A percentile compares a stretch with the other conserved stretches of the same genome.
phyloP scores from a whole-genome alignment of 179 eudicot genomes.

The Camellia oleifera region DNA sequence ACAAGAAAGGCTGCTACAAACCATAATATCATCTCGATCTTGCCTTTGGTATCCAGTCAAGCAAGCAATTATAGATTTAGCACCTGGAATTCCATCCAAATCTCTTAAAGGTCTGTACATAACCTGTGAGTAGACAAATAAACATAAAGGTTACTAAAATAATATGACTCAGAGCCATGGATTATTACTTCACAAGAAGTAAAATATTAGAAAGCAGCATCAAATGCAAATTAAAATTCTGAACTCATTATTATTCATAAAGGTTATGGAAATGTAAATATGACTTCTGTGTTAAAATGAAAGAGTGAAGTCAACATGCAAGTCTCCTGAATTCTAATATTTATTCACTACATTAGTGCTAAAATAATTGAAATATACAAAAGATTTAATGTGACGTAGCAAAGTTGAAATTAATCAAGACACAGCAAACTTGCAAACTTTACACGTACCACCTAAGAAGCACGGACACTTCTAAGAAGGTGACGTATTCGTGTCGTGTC shows the following conservation, averaged over 20 bases:
- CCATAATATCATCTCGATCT: conserved; percentile 82
- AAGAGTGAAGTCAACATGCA: not conserved
- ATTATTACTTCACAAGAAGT: not conserved
- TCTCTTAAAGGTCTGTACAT: conserved; percentile 73
- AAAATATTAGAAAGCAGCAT: not conserved
- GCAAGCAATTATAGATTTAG: conserved; percentile 61
- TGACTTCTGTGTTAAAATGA: not conserved
- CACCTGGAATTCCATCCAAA: conserved; percentile 78
- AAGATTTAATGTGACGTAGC: not conserved
- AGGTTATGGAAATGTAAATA: no score
- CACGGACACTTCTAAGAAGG: no score
- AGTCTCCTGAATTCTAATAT: not conserved
- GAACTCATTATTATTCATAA: not conserved
- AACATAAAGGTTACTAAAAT: not conserved
- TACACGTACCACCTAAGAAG: no score
- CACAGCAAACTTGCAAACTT: not conserved
- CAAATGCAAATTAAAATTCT: not conserved
- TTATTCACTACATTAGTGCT: not conserved
- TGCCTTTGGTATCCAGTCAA: conserved; percentile 84
- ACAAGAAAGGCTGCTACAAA: conserved; percentile 19
- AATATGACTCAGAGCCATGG: not conserved
- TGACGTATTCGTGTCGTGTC: no score
- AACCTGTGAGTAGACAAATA: conserved; percentile 40
- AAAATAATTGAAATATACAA: not conserved
- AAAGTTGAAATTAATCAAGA: not conserved